These are phyloP conservation scores for Kalmusia sp. DNA, from an alignment of 2,329 filamentous ascomycete species.

Conservation along the genomic window DNA sequence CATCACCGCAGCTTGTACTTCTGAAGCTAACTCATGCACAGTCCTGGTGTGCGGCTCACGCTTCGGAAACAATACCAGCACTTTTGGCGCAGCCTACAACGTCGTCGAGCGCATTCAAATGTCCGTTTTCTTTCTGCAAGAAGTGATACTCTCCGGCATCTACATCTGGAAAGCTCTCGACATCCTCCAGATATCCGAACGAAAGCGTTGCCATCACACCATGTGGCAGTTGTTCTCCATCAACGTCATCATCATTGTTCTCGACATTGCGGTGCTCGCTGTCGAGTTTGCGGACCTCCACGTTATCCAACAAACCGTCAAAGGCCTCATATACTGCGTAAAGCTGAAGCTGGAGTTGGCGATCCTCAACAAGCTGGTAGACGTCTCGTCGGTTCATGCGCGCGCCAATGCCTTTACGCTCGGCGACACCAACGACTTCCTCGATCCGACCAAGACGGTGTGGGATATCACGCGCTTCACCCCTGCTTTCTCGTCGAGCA, in stretches of 20 bases:
- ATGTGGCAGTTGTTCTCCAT: slow-evolving; percentile 47
- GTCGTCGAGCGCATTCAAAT: slow-evolving; percentile 50
- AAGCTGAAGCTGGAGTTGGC: slow-evolving; percentile 60
- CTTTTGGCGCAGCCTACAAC: slow-evolving; percentile 39
- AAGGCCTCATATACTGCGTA: slow-evolving; percentile 49
- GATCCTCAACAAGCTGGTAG: slow-evolving; percentile 55
- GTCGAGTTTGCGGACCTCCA: slow-evolving; percentile 42
- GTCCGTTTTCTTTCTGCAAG: slow-evolving; percentile 47
- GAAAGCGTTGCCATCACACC: slow-evolving; percentile 27
- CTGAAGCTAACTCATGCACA: slow-evolving; percentile 24
- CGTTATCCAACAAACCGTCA: slow-evolving; percentile 46
- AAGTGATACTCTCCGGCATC: slow-evolving; percentile 43
- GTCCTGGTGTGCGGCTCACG: slow-evolving; percentile 61
- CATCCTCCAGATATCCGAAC: slow-evolving; percentile 50
- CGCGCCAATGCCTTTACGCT: slow-evolving; percentile 14
- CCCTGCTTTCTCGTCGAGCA: slow-evolving; percentile 20
- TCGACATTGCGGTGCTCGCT: slow-evolving; percentile 45
- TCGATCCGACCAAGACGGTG: slow-evolving; percentile 25
- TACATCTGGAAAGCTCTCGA: slow-evolving; percentile 56
- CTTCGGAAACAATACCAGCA: slow-evolving; percentile 52
- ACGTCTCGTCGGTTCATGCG: slow-evolving; percentile 16
- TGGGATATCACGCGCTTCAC: slow-evolving; percentile 27
- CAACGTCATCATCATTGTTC: slow-evolving; percentile 46
- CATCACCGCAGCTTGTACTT: background rate
- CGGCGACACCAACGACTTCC: slow-evolving; percentile 25